Evolutionary conservation across 192 early-diverging fungal genomes (phyloP).

Genomic region (Backusella circina): DNA sequence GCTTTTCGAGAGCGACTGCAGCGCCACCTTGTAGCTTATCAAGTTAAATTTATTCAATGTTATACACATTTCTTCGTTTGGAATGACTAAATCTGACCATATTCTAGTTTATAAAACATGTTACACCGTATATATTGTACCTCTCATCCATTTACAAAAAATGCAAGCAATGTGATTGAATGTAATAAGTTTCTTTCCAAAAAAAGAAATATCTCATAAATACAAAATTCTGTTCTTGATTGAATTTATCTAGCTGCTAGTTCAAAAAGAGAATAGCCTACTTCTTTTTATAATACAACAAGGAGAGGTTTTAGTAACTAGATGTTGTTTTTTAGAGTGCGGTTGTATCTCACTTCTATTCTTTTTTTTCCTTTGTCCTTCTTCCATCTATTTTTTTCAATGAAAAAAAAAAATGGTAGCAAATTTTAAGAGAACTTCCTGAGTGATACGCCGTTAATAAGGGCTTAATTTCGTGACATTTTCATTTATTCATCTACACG

Average conservation of each 20-base stretch:
- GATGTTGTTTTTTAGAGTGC: background rate
- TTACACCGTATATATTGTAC: background rate
- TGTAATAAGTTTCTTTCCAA: background rate
- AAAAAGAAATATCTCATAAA: slow-evolving; percentile 1
- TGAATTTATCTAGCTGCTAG: background rate
- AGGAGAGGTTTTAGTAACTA: background rate
- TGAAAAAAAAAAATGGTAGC: background rate
- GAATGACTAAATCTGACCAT: background rate
- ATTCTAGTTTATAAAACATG: background rate
- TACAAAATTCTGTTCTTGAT: background rate
- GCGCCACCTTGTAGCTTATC: background rate
- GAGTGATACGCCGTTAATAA: background rate
- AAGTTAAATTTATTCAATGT: background rate
- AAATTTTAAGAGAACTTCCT: background rate
- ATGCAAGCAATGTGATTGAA: background rate
- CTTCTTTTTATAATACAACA: background rate
- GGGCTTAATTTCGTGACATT: background rate
- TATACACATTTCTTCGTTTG: background rate
- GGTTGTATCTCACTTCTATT: background rate
- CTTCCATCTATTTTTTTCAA: background rate
- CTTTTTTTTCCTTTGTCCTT: background rate
- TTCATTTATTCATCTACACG: background rate
- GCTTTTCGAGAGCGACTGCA: background rate
- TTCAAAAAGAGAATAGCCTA: background rate
- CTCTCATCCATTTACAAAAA: background rate